Evolutionary conservation across 352 stramenopile species (phyloP), one percentile per base, ranked within the genome.

Genomic region (Phytophthora pisi): DNA sequence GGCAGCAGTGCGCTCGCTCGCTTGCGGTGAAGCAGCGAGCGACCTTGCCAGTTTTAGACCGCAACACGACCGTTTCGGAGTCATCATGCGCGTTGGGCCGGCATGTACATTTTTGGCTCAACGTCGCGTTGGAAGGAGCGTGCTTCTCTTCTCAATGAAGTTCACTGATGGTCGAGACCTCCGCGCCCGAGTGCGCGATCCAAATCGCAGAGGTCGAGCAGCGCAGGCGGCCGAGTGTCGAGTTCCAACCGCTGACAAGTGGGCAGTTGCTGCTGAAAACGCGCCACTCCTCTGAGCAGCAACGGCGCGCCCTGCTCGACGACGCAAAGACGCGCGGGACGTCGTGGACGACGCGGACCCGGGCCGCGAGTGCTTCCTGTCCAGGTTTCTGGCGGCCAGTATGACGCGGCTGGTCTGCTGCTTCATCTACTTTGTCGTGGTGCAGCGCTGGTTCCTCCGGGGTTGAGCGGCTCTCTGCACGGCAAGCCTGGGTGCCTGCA

Each of bases 401-500:
- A 57, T 86, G 56, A 81, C 72, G 43, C 34, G 84, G 31, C 36
- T 66, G 13, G 51, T 89, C 3, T 75, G 70, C 28, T 61, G 56
- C 36, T 88, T 88, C 66, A 81, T 86, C 70, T 84, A 88, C 60
- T 74, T 77, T 42, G 74, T 75, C 9, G 58, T 79, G 26, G 45
- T 78, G 16, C 66, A 81, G 61, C 52, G 18, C 20, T 61, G 45
- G 43, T 34, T 54, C 23, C 34, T 67, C 7, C 23, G 23, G 43
- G 38, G 31, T 51, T 67, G 51, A 72, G 45, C 31, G 26, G 23
- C 16, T 16, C 45, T 58, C 15, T 58, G 51, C 49, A 53, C 18
- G n/a, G 42, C 18, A 9, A 28, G 36, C 23, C 49, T 59, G 51
- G 30, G 30, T 36, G 51, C 30, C 20, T 4, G 6, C 50, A 52